Base-by-base conservation (phyloP, 2,329 filamentous ascomycete species). In the Mycogone perniciosa region DNA sequence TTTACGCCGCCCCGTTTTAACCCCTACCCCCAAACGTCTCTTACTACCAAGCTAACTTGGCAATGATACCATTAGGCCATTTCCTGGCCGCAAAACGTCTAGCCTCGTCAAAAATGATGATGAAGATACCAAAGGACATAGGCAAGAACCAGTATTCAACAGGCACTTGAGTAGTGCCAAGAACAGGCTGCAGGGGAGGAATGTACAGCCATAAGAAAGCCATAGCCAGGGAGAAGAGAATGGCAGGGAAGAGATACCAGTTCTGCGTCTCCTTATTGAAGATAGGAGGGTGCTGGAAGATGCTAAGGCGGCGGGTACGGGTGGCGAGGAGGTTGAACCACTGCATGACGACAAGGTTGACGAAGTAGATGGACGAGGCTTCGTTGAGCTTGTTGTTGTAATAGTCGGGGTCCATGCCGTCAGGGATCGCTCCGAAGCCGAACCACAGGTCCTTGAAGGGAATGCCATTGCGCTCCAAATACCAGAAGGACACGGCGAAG, bases 331-430 rank as follows among this genome's bases (percentile, higher is more conserved):
- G 72, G 62, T 86, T 88, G 73, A 89, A 89, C 74, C 83, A 84
- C 74, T 88, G 85, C 85, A 91, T 89, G 44, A 91, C 82, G 2
- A 92, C 87, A 26, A 92, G 71, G 53, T 84, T 91, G 57, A 90
- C 79, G 59, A 91, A 91, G 67, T 91, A 91, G 53, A 92, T 84
- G 11, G 82, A 86, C 35, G 80, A 85, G 0, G 85, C 85, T 54
- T 79, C 75, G 55, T 84, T 85, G 27, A 86, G 69, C 55, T 79
- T 75, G 30, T 71, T 65, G 0, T 68, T 70, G 59, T 83, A 80
- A 50, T 75, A 77, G 42, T 79, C 79, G 2, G 75, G 66, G 46
- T 79, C 76, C 8, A 80, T 73, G 62, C 63, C 70, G 51, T 59
- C 72, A 7, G 76, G 78, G 4, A 76, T 59, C 3, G 66, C 60